These are phyloP conservation scores for Trichoderma gamsii DNA, from an alignment of 495 filamentous ascomycete species.

Conservation along the genomic window DNA sequence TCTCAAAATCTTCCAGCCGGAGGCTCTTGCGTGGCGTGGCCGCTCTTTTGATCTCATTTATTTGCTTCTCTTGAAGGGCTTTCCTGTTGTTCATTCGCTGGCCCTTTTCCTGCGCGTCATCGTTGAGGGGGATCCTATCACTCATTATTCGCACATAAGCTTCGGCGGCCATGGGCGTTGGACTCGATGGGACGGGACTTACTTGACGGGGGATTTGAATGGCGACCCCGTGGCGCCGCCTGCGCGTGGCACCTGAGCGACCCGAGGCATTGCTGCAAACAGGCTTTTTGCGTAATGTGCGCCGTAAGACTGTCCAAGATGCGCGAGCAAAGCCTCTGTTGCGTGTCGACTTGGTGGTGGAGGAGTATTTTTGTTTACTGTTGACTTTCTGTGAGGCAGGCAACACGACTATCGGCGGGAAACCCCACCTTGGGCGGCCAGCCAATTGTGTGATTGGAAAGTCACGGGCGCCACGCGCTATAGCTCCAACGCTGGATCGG, in stretches of 20 bases:
- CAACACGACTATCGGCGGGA: not conserved
- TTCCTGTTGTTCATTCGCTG: conserved; percentile 81
- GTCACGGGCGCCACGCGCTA: not conserved
- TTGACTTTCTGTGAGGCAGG: not conserved
- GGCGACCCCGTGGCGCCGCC: conserved; percentile 51
- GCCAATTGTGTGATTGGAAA: not conserved
- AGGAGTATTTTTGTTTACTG: conserved; percentile 7
- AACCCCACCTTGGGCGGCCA: not conserved
- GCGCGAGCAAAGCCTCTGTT: not conserved
- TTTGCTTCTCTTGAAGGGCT: conserved; percentile 81
- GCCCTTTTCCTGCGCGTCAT: conserved; percentile 89
- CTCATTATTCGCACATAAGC: not conserved
- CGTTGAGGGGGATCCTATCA: conserved; percentile 77
- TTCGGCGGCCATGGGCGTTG: not conserved
- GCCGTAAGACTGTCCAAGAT: not conserved
- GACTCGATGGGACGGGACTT: conserved; percentile 25
- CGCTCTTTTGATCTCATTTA: conserved; percentile 84
- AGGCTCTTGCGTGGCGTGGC: conserved; percentile 76
- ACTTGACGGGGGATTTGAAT: conserved; percentile 67
- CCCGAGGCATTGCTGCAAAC: conserved; percentile 60
- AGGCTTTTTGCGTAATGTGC: not conserved
- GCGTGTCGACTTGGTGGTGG: conserved; percentile 12
- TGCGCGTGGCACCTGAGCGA: conserved; percentile 52
- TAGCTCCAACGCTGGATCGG: too few species aligned
- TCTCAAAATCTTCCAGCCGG: conserved; percentile 54